phyloP scores from a whole-genome alignment of 768 basidiomycete species.

The Leucocoprinus sp. region DNA sequence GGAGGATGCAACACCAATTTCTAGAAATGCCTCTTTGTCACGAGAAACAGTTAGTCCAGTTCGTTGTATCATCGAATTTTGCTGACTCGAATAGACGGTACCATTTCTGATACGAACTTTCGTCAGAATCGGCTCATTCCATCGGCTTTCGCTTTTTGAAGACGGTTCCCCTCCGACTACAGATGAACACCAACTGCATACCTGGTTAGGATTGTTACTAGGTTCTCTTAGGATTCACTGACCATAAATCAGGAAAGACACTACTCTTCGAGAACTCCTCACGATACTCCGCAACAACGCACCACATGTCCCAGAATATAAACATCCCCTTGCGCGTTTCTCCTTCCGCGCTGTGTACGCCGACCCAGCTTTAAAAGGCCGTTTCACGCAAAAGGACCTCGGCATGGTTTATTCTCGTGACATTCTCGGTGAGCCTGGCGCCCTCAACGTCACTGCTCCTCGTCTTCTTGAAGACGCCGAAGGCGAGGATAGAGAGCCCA shows the following conservation, averaged over 20 bases:
- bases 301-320: conserved; percentile 61
- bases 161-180: conserved; percentile 68
- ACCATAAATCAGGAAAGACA: conserved; percentile 58
- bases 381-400: conserved; percentile 69
- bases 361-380: conserved; percentile 63
- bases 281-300: conserved; percentile 69
- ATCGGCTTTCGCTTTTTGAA: conserved; percentile 66
- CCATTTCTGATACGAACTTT: conserved; percentile 81
- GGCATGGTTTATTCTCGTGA: conserved; percentile 79
- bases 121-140: conserved; percentile 74
- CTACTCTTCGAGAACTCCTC: conserved; percentile 70
- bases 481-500: not conserved
- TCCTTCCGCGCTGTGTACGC: conserved; percentile 76
- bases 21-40: conserved; percentile 39
- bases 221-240: not conserved
- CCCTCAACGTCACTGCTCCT: conserved; percentile 47
- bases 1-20: conserved; percentile 23
- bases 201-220: conserved; percentile 43
- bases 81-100: conserved; percentile 42
- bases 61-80: not conserved
- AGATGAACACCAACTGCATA: conserved; percentile 78
- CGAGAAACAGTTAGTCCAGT: conserved; percentile 44
- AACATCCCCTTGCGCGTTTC: conserved; percentile 76
- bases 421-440: conserved; percentile 73
- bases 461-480: conserved; percentile 49